Base-by-base conservation (phyloP, 2,329 filamentous ascomycete species). In the Sclerotinia minor region DNA sequence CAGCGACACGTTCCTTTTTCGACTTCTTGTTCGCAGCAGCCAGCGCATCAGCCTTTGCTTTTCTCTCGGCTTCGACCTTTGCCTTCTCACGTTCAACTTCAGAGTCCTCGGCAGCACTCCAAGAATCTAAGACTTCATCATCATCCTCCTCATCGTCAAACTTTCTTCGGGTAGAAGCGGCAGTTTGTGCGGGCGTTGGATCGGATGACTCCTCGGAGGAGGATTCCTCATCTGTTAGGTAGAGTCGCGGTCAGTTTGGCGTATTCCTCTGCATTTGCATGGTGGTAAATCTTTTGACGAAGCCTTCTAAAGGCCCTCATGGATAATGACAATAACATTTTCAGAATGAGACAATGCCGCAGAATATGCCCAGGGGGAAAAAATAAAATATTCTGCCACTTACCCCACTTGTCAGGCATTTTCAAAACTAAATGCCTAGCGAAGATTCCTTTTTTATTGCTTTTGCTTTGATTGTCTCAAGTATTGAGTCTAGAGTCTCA, bases 31-130 rank as follows among this genome's bases (percentile, higher is more conserved):
- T 92, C 65, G 92, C 92, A 54, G 91, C 92, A 9, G 92, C 92
- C 76, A 92, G 92, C 55, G 91, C 94, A 0, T 94, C 92, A 38
- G 92, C 93, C 81, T 96, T 96, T 68, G 91, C 92, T 80, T 96
- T 96, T 65, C 87, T 90, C 77, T 92, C 94, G 7, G 85, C 89
- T 63, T 89, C 92, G 82, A 94, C 95, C 80, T 91, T 91, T 38
- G 87, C 92, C 84, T 98, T 99, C 81, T 97, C 94, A 76, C 93
- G 91, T 83, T 99, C 95, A 75, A 89, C 94, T 76, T 99, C 95
- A 70, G 93, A 97, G 82, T 99, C 95, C 77, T 98, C 95, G 74
- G 92, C 94, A 68, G 92, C 94, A 76, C 98, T 94, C 95, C 95
- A 99, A 45, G 92, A 94, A 69, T 99, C 95, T 77, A 97, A 87